Evolutionary conservation across 495 filamentous ascomycete species (phyloP).

Genomic region (Neurospora terricola): DNA sequence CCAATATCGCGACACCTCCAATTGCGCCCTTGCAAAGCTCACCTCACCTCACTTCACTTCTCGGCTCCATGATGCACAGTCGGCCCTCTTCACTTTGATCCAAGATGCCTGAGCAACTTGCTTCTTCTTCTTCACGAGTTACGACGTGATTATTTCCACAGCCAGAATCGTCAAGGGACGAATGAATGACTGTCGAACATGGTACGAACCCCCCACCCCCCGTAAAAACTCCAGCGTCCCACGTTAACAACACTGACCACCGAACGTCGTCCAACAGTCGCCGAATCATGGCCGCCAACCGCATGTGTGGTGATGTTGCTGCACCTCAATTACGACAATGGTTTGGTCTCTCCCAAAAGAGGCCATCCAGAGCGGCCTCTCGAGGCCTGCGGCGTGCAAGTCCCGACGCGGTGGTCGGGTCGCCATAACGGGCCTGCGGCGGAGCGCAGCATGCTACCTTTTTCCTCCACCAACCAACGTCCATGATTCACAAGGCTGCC

Average conservation of each 20-base stretch:
- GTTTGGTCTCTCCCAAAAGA: background rate
- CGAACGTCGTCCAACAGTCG: background rate
- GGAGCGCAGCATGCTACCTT: background rate
- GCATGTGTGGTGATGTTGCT: background rate
- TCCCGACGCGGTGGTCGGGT: background rate
- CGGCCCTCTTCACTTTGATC: background rate
- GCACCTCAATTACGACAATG: background rate
- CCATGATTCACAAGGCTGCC: background rate
- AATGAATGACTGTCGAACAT: background rate
- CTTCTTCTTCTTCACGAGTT: background rate
- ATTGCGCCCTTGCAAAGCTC: background rate
- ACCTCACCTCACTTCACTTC: background rate
- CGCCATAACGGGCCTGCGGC: background rate
- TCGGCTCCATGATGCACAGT: background rate
- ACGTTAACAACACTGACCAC: background rate
- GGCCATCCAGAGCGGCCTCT: background rate
- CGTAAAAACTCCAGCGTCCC: background rate
- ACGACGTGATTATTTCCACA: background rate
- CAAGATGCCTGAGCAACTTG: background rate
- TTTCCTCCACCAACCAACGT: background rate
- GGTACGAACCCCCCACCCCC: background rate
- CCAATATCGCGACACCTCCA: background rate
- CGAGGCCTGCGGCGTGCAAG: background rate
- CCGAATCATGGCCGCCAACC: background rate
- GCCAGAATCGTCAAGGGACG: background rate